Evolutionary conservation across 2,329 filamentous ascomycete genomes (phyloP).

Genomic region (Pseudocercospora eumusae): DNA sequence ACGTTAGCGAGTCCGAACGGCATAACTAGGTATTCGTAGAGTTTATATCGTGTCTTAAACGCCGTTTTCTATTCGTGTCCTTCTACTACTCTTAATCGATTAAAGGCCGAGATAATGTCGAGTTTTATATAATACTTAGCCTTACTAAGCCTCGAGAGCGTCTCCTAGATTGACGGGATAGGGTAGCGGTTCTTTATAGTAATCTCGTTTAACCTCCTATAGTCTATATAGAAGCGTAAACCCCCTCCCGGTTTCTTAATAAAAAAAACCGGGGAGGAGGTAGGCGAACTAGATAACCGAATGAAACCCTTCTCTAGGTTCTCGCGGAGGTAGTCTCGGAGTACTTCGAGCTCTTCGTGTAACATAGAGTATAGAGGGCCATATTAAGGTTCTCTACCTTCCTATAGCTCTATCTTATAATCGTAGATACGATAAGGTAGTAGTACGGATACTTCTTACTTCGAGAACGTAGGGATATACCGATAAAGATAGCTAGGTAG

Average conservation of each 20-base stretch:
- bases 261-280: slow-evolving; percentile 1
- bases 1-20: slow-evolving; percentile 34
- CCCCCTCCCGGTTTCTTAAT: slow-evolving; percentile 25
- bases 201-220: slow-evolving; percentile 36
- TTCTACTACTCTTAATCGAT: slow-evolving; percentile 32
- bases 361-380: slow-evolving; percentile 1
- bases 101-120: slow-evolving; percentile 32
- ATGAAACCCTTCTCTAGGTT: not conserved
- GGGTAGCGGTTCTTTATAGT: slow-evolving; percentile 38
- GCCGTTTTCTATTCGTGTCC: slow-evolving; percentile 31
- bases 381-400: not conserved
- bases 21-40: slow-evolving; percentile 34
- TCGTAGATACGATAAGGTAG: not conserved
- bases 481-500: not conserved
- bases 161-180: slow-evolving; percentile 34
- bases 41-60: slow-evolving; percentile 29
- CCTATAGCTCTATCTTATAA: not conserved
- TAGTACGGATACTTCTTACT: not conserved
- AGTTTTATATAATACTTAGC: slow-evolving; percentile 11
- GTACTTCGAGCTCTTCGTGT: not conserved
- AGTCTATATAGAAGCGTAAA: slow-evolving; percentile 36
- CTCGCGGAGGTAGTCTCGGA: not conserved
- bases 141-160: slow-evolving; percentile 25
- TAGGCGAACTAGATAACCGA: not conserved
- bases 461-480: not conserved